Percentiles rank a stretch among this genome's conserved stretches.
Evolutionary conservation across 75 land plant species (phyloP).

Genomic region (Pinus albicaulis): DNA sequence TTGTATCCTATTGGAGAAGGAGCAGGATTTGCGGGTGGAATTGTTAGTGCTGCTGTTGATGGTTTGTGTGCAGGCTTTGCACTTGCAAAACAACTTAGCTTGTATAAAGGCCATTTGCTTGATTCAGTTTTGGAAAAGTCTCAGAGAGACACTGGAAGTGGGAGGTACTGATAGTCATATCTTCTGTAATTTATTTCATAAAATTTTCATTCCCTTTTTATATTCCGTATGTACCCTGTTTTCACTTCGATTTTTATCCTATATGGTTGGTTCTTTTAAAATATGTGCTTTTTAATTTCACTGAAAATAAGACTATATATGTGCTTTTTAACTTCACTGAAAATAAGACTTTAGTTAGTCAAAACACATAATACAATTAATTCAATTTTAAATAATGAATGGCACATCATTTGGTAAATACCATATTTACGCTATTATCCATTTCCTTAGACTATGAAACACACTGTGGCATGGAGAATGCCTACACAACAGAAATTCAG

Average conservation of each 20-base stretch:
- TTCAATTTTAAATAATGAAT: no score
- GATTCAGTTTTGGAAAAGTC: constrained; percentile 54
- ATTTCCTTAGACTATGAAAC: no score
- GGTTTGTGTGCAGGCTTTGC: constrained; percentile 91
- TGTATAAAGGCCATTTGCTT: constrained; percentile 36
- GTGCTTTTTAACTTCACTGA: no score
- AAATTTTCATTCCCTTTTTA: neutral
- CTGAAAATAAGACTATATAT: no score
- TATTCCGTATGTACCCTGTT: neutral
- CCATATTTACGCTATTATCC: no score
- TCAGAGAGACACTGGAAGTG: constrained; percentile 36
- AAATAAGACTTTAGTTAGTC: no score
- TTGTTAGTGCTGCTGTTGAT: constrained; percentile 98
- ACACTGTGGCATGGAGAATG: no score
- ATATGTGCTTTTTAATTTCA: no score
- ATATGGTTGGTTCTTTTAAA: no score
- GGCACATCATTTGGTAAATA: no score
- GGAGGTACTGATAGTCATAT: constrained; percentile 30
- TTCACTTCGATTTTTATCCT: neutral
- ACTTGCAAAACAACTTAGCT: constrained; percentile 50
- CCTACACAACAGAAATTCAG: no score
- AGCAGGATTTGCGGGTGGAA: constrained; percentile 98
- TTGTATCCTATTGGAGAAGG: constrained; percentile 97
- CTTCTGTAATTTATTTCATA: neutral
- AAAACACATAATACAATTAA: no score